Base-by-base conservation (phyloP, 352 stramenopile genomes). In the Nothophytophthora sp. region DNA sequence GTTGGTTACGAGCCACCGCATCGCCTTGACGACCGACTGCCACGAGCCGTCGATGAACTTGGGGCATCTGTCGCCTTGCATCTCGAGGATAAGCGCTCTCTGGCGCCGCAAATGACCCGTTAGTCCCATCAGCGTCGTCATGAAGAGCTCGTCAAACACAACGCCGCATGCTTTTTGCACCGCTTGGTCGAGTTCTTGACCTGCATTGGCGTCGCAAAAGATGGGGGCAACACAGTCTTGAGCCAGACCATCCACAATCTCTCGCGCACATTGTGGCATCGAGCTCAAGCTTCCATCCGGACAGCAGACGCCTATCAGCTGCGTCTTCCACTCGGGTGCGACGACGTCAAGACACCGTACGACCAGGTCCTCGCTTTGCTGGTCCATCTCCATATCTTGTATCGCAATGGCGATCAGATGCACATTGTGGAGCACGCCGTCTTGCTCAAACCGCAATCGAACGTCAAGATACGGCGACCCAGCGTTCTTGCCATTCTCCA, bases 401-500 rank as follows among this genome's bases (percentile, higher is more conserved):
- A 57, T 38, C 18, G 55, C 58, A 27, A 64, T 46, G 6, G 33
- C 59, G 19, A 68, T 9, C 42, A 68, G 53, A 4, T 68, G 59
- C 11, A 53, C 47, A 15, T 22, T 60, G 15, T 64, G 36, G 32
- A 64, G 34, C 23, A 47, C 32, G 5, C 59, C 55, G 0, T 39
- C n/a, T 13, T 24, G 40, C 33, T 64, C 59, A 50, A 68, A 68
- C 5, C 54, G 59, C 18, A 68, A 28, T 18, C 47, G 43, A 6
- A 64, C 48, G 29, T 64, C 59, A n/a, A 63, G 47, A 46, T 56
- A 68, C 9, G 47, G 32, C 11, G 55, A 60, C 0, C 46, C 59
- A 32, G 52, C 53, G n/a, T 28, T 41, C 18, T 41, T 55, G 15
- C 24, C 41, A 10, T 18, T 23, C n/a, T 63, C 54, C 30, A 68